These are phyloP conservation scores for Prunus persica DNA, from an alignment of 306 rosid species.

Conservation along the genomic window DNA sequence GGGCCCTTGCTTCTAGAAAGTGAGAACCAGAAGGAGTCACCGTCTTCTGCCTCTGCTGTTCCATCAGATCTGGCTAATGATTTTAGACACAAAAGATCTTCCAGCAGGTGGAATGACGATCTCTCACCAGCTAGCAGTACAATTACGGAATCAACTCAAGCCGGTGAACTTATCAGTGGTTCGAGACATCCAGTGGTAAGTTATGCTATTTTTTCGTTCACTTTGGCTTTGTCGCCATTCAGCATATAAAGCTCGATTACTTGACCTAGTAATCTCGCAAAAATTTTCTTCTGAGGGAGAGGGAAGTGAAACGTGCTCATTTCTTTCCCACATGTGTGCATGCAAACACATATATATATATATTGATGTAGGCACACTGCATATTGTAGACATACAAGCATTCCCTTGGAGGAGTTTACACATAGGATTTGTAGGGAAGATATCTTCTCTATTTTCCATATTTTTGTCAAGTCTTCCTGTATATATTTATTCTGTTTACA, in stretches of 20 bases:
- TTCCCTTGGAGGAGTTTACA: background rate
- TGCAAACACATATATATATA: background rate
- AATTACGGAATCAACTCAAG: slow-evolving; percentile 79
- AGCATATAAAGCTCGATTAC: background rate
- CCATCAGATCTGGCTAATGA: slow-evolving; percentile 56
- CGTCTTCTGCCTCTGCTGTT: slow-evolving; percentile 29
- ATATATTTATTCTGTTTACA: background rate
- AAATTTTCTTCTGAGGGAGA: background rate
- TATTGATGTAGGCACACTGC: background rate
- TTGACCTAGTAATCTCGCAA: no score
- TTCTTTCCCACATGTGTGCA: background rate
- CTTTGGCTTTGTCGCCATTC: slow-evolving; percentile 8
- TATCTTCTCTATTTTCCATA: background rate
- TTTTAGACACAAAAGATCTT: slow-evolving; percentile 70
- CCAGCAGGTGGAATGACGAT: slow-evolving; percentile 87
- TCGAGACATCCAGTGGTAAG: slow-evolving; percentile 47
- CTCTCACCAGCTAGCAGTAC: slow-evolving; percentile 68
- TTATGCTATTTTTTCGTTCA: slow-evolving; percentile 15
- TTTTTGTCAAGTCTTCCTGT: background rate
- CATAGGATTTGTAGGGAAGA: background rate
- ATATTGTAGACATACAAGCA: background rate
- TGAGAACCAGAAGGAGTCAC: slow-evolving; percentile 66
- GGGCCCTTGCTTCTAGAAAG: slow-evolving; percentile 55
- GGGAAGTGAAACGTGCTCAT: background rate
- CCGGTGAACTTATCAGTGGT: slow-evolving; percentile 77